Base-by-base conservation (phyloP, 2,329 filamentous ascomycete genomes). In the Aspergillus arachidicola region DNA sequence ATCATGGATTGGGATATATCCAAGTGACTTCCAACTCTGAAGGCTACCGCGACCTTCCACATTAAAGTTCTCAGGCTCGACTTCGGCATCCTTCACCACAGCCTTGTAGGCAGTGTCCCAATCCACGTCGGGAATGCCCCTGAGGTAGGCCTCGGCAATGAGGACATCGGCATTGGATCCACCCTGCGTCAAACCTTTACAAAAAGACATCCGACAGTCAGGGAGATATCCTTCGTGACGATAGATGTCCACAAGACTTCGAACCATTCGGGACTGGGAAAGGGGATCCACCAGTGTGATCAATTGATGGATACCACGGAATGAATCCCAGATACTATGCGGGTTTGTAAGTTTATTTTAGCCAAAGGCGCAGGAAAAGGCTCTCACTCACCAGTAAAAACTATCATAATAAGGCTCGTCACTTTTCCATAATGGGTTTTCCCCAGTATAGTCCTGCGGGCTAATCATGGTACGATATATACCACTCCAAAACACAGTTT, bases 191-290 rank as follows among this genome's bases (percentile, higher is more conserved):
- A 85, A 89, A 0, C 91, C 91, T 72, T 90, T 91, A 73, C 86
- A 91, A 1, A 92, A 81, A n/a, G 84, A 88, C 90, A 93, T 92
- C 41, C 89, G 85, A 66, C 90, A 92, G 72, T 93, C 91, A 0
- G 91, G 91, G 6, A 93, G 78, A 80, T 87, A 92, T 0, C 91
- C 91, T 67, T 89, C 83, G 68, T 91, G 84, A 32, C 83, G 82
- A 68, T 92, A 93, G 0, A 86, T 91, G 63, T 92, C 90, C 21
- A 93, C 85, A 36, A 93, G 79, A 60, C 88, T 91, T 23, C 89
- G 83, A 12, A 93, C 82, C 85, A 93, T 91, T 60, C 85, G 78
- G 0, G 87, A 84, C 58, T 91, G 86, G 1, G 87, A 84, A 0
- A 77, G 65, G 0, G 91, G 89, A 67, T 93, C 90, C 0, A 90